These are phyloP conservation scores for Diaporthe sp. DNA, from an alignment of 2,329 filamentous ascomycete species.

Conservation along the genomic window DNA sequence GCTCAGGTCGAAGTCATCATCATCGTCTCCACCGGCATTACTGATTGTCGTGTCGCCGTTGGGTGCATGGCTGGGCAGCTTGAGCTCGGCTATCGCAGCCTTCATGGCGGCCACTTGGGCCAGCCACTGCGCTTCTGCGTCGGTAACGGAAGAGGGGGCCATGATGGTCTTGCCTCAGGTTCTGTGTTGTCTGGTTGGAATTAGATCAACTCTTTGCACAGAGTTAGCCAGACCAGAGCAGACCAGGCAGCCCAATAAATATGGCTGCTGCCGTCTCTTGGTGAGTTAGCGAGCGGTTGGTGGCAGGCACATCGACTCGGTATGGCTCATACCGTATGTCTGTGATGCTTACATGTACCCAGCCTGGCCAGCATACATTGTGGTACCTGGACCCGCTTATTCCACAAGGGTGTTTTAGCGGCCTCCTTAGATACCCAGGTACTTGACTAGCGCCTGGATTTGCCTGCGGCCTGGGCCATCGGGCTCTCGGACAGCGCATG, in stretches of 20 bases:
- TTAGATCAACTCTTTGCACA: neutral
- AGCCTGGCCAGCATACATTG: neutral
- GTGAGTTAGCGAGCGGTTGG: neutral
- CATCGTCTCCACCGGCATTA: slow-evolving; percentile 76
- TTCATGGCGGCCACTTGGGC: slow-evolving; percentile 89
- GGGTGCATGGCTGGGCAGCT: slow-evolving; percentile 57
- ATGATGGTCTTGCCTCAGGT: slow-evolving; percentile 1
- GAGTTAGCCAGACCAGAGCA: neutral
- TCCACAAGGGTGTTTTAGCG: slow-evolving; percentile 3
- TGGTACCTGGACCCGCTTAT: slow-evolving; percentile 16
- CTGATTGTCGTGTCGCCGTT: slow-evolving; percentile 60
- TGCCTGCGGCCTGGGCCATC: neutral
- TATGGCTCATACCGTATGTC: slow-evolving; percentile 28
- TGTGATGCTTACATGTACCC: slow-evolving; percentile 21
- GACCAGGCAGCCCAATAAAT: slow-evolving; percentile 2
- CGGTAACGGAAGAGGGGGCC: slow-evolving; percentile 42
- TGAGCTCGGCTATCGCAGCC: slow-evolving; percentile 81
- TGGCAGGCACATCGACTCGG: slow-evolving; percentile 30
- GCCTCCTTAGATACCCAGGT: neutral
- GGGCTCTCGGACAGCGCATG: slow-evolving; percentile 25
- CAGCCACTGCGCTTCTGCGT: slow-evolving; percentile 79
- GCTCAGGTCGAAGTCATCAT: slow-evolving; percentile 65
- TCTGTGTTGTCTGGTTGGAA: neutral
- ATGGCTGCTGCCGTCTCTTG: neutral
- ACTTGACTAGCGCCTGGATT: neutral